A percentile compares a stretch with the other conserved stretches of the same genome.
phyloP scores from a whole-genome alignment of 768 basidiomycete species.

The Rhodosporidiobolus sp. region DNA sequence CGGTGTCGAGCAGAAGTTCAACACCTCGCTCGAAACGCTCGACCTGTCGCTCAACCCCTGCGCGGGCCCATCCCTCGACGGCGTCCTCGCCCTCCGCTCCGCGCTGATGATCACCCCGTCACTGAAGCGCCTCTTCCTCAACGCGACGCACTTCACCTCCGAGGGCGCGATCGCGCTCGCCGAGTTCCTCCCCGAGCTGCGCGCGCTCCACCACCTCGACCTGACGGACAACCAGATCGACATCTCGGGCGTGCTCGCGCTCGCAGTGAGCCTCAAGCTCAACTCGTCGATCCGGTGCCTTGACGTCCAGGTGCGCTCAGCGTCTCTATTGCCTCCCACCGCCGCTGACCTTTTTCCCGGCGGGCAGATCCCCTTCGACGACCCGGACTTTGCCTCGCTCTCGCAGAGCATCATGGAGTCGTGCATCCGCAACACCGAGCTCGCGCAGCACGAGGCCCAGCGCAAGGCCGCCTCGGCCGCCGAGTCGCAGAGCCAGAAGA shows the following conservation, averaged over 20 bases:
- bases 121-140: constrained; percentile 89
- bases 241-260: constrained; percentile 87
- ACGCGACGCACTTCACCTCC: constrained; percentile 72
- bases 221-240: constrained; percentile 56
- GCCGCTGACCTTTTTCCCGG: too few species aligned
- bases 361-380: constrained; percentile 61
- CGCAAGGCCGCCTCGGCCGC: background rate
- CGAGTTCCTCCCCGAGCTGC: constrained; percentile 90
- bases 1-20: constrained; percentile 72
- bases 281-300: constrained; percentile 86
- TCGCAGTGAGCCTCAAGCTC: constrained; percentile 73
- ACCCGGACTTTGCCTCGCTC: constrained; percentile 56
- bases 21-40: constrained; percentile 84
- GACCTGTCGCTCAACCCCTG: constrained; percentile 92
- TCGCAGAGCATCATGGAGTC: constrained; percentile 79
- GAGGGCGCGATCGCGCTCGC: constrained; percentile 89
- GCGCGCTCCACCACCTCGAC: constrained; percentile 83
- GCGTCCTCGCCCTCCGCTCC: constrained; percentile 80
- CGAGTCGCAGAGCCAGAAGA: background rate
- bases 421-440: constrained; percentile 91
- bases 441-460: constrained; percentile 52
- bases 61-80: constrained; percentile 80
- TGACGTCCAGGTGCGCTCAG: constrained; percentile 58
- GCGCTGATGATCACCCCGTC: constrained; percentile 85
- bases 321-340: too few species aligned